Evolutionary conservation across 2,329 filamentous ascomycete species (phyloP).

Genomic region (Phaeosphaeria sp.): DNA sequence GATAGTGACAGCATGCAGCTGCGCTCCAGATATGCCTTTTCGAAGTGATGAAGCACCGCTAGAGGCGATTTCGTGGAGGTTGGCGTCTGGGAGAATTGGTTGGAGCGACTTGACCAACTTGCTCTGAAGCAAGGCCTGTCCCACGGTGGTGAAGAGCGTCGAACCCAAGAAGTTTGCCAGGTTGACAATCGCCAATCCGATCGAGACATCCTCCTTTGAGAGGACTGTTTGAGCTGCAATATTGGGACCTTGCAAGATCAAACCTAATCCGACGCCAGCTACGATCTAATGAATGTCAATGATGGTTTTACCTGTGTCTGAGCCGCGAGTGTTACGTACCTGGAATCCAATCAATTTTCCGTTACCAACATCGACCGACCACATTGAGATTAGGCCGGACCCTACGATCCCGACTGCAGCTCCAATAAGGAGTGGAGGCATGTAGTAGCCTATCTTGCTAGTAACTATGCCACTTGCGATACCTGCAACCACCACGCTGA

Average conservation of each 20-base stretch:
- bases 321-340: slow-evolving; percentile 16
- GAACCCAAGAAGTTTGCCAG: neutral
- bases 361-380: slow-evolving; percentile 10
- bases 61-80: neutral
- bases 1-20: neutral
- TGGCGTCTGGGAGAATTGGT: neutral
- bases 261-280: slow-evolving; percentile 43
- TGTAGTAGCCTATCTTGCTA: slow-evolving; percentile 50
- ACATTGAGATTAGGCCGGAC: slow-evolving; percentile 48
- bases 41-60: neutral
- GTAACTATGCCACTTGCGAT: slow-evolving; percentile 35
- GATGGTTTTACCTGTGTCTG: neutral
- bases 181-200: slow-evolving; percentile 31
- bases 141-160: neutral
- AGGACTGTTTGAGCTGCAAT: slow-evolving; percentile 43
- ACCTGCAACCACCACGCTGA: slow-evolving; percentile 11
- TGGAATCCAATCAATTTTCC: slow-evolving; percentile 55
- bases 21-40: neutral
- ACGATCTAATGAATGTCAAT: slow-evolving; percentile 41
- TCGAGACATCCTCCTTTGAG: slow-evolving; percentile 43
- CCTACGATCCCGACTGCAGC: slow-evolving; percentile 46
- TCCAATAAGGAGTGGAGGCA: slow-evolving; percentile 46
- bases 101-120: neutral
- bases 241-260: slow-evolving; percentile 33
- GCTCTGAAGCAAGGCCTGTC: neutral